Evolutionary conservation across 176 grass and related monocot species (phyloP), one percentile per base, ranked within the genome.

Genomic region (Saccharum officinarum): DNA sequence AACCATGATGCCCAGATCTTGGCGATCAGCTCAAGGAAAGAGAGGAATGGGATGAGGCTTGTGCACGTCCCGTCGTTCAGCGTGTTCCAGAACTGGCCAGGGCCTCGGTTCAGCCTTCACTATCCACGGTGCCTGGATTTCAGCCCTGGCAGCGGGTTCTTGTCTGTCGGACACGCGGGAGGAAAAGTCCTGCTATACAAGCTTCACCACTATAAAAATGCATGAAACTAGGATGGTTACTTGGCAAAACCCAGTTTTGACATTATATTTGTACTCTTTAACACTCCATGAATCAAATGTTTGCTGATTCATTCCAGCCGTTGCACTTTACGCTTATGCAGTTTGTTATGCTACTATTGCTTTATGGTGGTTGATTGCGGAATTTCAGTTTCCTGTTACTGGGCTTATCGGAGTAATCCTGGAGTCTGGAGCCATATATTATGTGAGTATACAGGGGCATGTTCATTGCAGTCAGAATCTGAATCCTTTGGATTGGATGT

Each of bases 21-120:
- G 72, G 96, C 93, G 0, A 95, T 95, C 52, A 90, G 77, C 86
- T 95, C 91, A 1, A 90, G 83, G 63, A 90, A 86, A 86, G 91
- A 89, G 69, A 93, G 80, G 79, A 95, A 94, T 11, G 87, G 85
- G 10, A 89, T 92, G 80, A 90, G 86, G 79, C 82, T 98, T 26
- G 89, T 98, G 30, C 93, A 95, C n/a, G 71, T 92, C 65, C 93
- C 91, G 16, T 88, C 96, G 3, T 85, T 89, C 25, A 94, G 26
- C 26, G 74, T 95, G 79, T 98, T 95, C 73, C 91, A 92, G 71
- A 98, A 98, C 83, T 94, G 89, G 83, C 95, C 93, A 22, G 87
- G 84, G 46, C 82, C 90, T 17, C 71, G 82, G 12, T 83, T 88
- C 81, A 91, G 86, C 80, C 75, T 92, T 41, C 85, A 88, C 73